Evolutionary conservation across 2,329 filamentous ascomycete genomes (phyloP), one percentile per base, ranked within the genome.

Genomic region (Hypoxylon sp.): DNA sequence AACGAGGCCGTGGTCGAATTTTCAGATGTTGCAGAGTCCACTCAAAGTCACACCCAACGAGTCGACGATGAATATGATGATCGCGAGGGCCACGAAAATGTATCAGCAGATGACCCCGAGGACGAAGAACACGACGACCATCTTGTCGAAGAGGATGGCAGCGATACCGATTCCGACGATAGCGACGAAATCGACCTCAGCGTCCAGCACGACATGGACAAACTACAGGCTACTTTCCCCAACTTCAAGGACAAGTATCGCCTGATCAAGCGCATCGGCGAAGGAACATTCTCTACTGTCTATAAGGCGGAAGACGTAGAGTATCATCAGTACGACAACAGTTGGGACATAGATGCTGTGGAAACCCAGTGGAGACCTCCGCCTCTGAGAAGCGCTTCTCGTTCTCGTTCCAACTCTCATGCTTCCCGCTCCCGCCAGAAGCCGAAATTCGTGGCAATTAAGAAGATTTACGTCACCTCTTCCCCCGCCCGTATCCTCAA

Each of bases 401-500:
- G 79, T 74, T 50, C 73, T 7, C 73, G 79, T 74, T 50, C 80
- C 51, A 78, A 76, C 19, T 77, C 77, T 41, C 74, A 74, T 39
- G 73, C 77, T 56, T 71, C 76, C 19, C 75, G 73, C 21, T 78
- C 78, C 41, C 81, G 81, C 58, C 82, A 81, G 53, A 85, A 82
- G 70, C 84, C 91, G 23, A 92, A 91, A 76, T 98, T 91, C 75
- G 96, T 99, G 67, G 96, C 96, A 19, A 92, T 99, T 79, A 99
- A 99, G 82, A 99, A 99, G 82, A 99, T 99, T 73, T 99, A 99
- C 78, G 96, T 98, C 70, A 99, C 96, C 0, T 97, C 94, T 68
- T 97, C 94, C 71, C 96, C 96, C 0, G 86, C 90, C 27, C 92
- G 96, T 47, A 98, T 99, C 72, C 88, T 97, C 76, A 99, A 99